phyloP scores from a whole-genome alignment of 306 rosid genomes.

The Vachellia collinsii region DNA sequence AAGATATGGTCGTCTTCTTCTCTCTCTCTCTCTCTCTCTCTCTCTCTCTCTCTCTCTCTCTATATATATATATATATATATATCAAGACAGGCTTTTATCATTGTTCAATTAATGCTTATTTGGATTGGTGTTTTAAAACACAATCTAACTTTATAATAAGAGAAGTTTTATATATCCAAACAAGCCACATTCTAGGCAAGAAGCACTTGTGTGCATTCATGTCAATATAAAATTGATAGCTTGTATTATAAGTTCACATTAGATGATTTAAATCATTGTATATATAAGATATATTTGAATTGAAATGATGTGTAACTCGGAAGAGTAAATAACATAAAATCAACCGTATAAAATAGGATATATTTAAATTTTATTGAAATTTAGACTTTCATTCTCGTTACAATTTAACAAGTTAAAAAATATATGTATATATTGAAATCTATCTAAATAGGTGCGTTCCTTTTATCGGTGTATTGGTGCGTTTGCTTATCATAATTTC shows the following conservation, averaged over 20 bases:
- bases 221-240: too few relatives aligned
- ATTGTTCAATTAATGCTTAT: too few relatives aligned
- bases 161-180: too few relatives aligned
- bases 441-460: neutral
- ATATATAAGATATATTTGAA: neutral
- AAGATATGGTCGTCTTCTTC: slow-evolving; percentile 62
- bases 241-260: neutral
- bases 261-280: neutral
- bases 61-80: too few relatives aligned
- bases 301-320: neutral
- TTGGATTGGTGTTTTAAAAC: too few relatives aligned
- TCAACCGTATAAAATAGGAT: neutral
- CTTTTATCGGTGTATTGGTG: neutral
- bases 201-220: too few relatives aligned
- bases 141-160: too few relatives aligned
- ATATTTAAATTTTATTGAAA: too few relatives aligned
- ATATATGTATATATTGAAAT: neutral
- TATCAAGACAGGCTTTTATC: too few relatives aligned
- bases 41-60: slow-evolving; percentile 31
- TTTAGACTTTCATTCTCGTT: too few relatives aligned
- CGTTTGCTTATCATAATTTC: neutral
- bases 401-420: too few relatives aligned
- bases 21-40: slow-evolving; percentile 37
- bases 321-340: neutral
- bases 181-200: too few relatives aligned